Conservation (phyloP, 768 basidiomycete genomes). For the Lactarius hatsudake region DNA sequence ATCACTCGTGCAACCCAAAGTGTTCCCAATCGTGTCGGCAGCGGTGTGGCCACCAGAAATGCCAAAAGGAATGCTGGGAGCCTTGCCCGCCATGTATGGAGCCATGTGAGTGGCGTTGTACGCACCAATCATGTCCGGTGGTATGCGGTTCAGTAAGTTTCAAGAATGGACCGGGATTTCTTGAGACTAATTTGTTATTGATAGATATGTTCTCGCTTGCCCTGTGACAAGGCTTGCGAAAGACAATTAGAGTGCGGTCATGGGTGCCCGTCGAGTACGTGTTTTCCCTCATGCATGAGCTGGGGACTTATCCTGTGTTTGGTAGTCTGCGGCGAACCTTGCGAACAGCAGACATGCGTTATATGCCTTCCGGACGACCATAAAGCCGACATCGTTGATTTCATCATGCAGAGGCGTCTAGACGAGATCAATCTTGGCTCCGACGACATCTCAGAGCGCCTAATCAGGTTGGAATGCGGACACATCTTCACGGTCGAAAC, state of each 20-base stretch:
- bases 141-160: constrained; percentile 39
- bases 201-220: constrained; percentile 40
- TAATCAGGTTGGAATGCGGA: constrained; percentile 35
- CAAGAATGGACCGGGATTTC: neutral
- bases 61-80: constrained; percentile 33
- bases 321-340: constrained; percentile 41
- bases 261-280: constrained; percentile 39
- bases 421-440: constrained; percentile 30
- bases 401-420: constrained; percentile 36
- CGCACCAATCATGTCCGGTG: constrained; percentile 36
- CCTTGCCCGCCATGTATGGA: constrained; percentile 38
- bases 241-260: constrained; percentile 36
- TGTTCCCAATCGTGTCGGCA: constrained; percentile 33
- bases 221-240: constrained; percentile 37
- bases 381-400: constrained; percentile 36
- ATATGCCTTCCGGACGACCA: constrained; percentile 31
- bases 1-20: constrained; percentile 32
- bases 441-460: constrained; percentile 33
- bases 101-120: constrained; percentile 37
- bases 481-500: constrained; percentile 43
- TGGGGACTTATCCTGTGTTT: neutral
- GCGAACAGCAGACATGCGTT: constrained; percentile 35
- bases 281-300: neutral
- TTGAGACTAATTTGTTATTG: neutral
- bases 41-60: constrained; percentile 34